These are phyloP conservation scores for Cairneyella variabilis DNA, from an alignment of 495 filamentous ascomycete species.

Conservation along the genomic window DNA sequence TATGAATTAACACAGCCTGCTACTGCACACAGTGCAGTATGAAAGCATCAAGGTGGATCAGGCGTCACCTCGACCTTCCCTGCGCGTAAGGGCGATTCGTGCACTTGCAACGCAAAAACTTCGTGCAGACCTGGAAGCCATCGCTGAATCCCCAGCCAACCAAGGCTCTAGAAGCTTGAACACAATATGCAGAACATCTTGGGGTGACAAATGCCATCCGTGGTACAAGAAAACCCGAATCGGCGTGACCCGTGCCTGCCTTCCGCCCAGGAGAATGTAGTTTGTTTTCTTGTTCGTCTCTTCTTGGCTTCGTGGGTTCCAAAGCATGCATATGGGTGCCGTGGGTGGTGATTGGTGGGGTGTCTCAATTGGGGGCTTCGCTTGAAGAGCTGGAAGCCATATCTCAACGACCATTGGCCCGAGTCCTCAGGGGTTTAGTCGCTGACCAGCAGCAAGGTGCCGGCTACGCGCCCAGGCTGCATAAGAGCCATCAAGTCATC, in stretches of 20 bases:
- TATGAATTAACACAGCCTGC: too few species aligned
- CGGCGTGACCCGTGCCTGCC: not conserved
- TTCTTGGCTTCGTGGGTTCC: not conserved
- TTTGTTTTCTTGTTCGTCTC: not conserved
- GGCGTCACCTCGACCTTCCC: too few species aligned
- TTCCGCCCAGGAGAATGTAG: not conserved
- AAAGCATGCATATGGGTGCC: too few species aligned
- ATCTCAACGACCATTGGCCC: too few species aligned
- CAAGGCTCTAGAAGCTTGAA: not conserved
- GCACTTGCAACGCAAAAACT: not conserved
- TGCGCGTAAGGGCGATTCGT: too few species aligned
- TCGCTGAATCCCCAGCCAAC: not conserved
- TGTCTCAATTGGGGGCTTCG: not conserved
- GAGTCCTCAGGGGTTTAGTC: constrained; percentile 16
- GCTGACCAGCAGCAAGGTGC: constrained; percentile 1
- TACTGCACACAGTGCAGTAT: too few species aligned
- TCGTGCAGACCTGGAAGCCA: not conserved
- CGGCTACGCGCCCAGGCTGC: constrained; percentile 25
- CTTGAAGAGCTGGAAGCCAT: too few species aligned
- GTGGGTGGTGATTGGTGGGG: not conserved
- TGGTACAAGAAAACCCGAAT: not conserved
- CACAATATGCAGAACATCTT: not conserved
- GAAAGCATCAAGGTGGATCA: too few species aligned
- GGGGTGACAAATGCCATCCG: not conserved
- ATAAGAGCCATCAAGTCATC: constrained; percentile 7